Evolutionary conservation across 2,329 filamentous ascomycete genomes (phyloP), one percentile per base, ranked within the genome.

Genomic region (Penicillium sp.): DNA sequence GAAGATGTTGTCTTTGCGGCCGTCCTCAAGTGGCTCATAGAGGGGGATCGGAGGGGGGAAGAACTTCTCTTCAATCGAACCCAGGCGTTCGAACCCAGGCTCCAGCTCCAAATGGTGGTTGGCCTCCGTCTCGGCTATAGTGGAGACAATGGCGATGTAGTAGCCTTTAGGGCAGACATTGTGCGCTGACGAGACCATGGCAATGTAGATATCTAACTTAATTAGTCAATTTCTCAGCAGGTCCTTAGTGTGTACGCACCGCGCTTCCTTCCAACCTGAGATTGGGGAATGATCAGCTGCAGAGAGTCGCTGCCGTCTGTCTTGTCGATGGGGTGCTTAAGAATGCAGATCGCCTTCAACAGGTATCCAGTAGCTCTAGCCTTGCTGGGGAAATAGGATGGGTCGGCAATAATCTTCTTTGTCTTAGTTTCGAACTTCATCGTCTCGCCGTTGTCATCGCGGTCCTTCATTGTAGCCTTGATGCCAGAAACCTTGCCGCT

Each of bases 101-200:
- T 95, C 88, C 48, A 99, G 89, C 83, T 99, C 95, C 61, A 97
- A 84, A 80, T 99, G 95, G 81, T 97, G 93, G 86, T 99, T 98
- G 67, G 91, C 89, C 64, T 89, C 83, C 49, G 89, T 90, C 84
- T 99, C 96, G 67, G 95, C 92, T 75, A 99, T 97, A 63, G 95
- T 99, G 52, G 93, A 97, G 68, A 99, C 94, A 64, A 98, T 99
- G 72, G 95, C 95, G 71, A 99, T 92, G 85, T 96, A 99, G 87
- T 97, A 98, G 64, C 94, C 94, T 86, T 97, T 96, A 73, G 96
- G 95, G 83, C 94, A 98, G 71, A 99, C 96, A 73, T 96, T 98
- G 84, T 99, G 96, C 44, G 93, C 92, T 45, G 92, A 92, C 1
- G 93, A 97, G 63, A 99, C 93, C 77, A 95, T 91, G 61, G 95